Evolutionary conservation across 805 yeast species (phyloP), one percentile per base, ranked within the genome.

Genomic region (Metschnikowia cerradonensis): DNA sequence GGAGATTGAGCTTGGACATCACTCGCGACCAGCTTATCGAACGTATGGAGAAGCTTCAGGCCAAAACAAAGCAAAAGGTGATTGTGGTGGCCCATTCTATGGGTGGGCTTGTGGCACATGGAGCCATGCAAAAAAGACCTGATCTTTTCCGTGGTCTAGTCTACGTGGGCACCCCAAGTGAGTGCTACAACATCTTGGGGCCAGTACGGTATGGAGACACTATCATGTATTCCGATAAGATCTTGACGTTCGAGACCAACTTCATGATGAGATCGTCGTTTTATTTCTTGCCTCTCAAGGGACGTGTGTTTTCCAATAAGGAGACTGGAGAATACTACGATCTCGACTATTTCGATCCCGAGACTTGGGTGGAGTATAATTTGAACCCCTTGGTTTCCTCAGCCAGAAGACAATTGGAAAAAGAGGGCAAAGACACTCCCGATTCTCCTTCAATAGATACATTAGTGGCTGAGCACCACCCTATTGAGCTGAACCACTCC

Each of bases 91-190:
- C 94, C 0, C 97, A 91, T 65, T 90, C 96, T 0, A 90, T 91
- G 97, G 97, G 97, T 48, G 97, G 97, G 0, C 63, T 91, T 33
- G 78, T 91, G 6, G 82, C 96, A 0, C 96, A 90, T 62, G 84
- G 86, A 50, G 89, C 86, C 0, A 71, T 91, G 75, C 86, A 85
- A 48, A 70, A 71, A 47, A 78, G 81, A 52, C 90, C 96, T 0
- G 68, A 78, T 13, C 65, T 90, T 40, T 78, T 91, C 60, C 74
- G 91, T 53, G 92, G 94, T 1, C 58, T 91, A 0, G 67, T 91
- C 2, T 91, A 90, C 61, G 92, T 81, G 13, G 97, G 97, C 1
- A 78, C 83, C 0, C 97, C 97, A 2, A 74, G 84, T 20, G 88
- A 87, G 61, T 90, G 96, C 66, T 81, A 90, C 10, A 89, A 89